Evolutionary conservation across 1,284 basidiomycete genomes (phyloP).

Genomic region (Melampsora americana): DNA sequence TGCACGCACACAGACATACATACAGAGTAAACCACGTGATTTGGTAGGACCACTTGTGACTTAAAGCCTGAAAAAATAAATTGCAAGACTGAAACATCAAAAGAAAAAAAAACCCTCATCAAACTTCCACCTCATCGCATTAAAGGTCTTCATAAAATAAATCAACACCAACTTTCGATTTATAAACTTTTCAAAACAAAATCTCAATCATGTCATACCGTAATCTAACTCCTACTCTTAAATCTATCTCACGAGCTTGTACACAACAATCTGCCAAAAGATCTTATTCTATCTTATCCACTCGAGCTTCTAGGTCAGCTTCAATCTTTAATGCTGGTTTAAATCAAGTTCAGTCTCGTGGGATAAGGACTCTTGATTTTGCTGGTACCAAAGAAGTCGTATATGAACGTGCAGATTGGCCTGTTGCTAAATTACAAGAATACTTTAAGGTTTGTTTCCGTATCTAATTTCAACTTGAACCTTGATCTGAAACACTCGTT

Average conservation of each 20-base stretch:
- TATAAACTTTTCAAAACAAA: no score
- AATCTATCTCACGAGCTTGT: neutral
- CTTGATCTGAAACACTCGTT: constrained; percentile 1
- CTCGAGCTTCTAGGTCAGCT: neutral
- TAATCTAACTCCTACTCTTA: neutral
- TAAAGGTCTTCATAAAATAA: no score
- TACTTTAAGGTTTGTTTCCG: constrained; percentile 50
- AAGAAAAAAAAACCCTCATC: no score
- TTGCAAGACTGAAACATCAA: no score
- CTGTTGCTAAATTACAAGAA: constrained; percentile 92
- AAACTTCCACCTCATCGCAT: no score
- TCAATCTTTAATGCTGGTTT: constrained; percentile 3
- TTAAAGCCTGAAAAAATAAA: no score
- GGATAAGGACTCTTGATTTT: constrained; percentile 96
- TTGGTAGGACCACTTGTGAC: no score
- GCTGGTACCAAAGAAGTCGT: constrained; percentile 92
- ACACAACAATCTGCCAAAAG: constrained; percentile 17
- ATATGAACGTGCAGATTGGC: constrained; percentile 98
- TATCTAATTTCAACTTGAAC: neutral
- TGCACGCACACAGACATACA: no score
- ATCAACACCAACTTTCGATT: no score
- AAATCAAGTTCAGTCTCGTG: constrained; percentile 54
- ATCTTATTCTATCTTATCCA: constrained; percentile 19
- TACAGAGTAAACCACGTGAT: no score
- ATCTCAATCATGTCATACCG: constrained; percentile 5